Base-by-base conservation (phyloP, 2,329 filamentous ascomycete species). In the Colletotrichum kahawae region DNA sequence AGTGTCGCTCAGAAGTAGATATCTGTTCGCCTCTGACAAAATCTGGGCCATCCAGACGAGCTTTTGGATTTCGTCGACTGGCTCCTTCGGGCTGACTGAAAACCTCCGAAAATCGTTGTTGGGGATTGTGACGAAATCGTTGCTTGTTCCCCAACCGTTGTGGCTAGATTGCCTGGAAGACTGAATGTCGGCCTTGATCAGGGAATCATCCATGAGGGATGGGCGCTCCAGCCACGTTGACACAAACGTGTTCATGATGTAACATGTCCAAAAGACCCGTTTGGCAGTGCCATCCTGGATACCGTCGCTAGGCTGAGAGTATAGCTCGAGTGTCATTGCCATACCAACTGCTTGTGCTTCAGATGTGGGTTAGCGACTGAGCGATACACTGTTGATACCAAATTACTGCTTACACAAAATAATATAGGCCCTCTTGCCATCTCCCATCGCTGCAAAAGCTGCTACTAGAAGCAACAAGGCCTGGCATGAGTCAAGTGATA, bases 201-300 rank as follows among this genome's bases (percentile, higher is more conserved):
- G 16, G 5, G 71, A 33, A 38, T 71, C 71, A 24, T 74, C 71
- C 2, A 74, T 74, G 4, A 74, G 7, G 5, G 71, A 74, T 4
- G 71, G 71, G 1, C 71, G 60, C 31, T 74, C 71, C 9, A 74
- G 67, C 71, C 71, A 74, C 9, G 71, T 67, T 13, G 71, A 67
- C 6, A 74, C 68, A 24, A 67, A 71, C 2, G 54, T 54, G 31
- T 74, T 74, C 14, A 74, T 66, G 9, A 74, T 27, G 31, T 74
- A 74, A 31, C 67, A 71, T 12, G 68, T 74, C 67, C 71, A 74
- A 27, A 74, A 71, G 5, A 74, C 29, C 12, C 62, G 16, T n/a
- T n/a, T 71, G 43, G 31, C 62, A 12, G 18, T 31, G 18, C 62
- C 48, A 14, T 54, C 31, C n/a, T 43, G 60, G 1, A 38, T 31